Conservation (phyloP, 1,284 basidiomycete species). For the Trichosporon ovoides region DNA sequence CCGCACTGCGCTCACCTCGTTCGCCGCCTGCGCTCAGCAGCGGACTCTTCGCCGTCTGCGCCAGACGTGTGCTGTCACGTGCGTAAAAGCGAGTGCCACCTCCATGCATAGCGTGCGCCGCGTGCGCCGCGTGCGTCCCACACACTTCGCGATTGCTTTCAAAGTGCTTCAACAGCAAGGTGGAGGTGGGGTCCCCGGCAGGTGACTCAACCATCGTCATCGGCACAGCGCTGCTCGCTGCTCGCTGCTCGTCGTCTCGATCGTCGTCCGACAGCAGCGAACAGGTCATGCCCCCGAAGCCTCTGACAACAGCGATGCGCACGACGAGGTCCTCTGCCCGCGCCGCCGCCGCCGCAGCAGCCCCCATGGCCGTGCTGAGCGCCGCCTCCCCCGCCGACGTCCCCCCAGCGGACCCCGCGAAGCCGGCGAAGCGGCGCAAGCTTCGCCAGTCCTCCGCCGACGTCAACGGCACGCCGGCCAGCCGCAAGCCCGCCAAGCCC, state of each 20-base stretch:
- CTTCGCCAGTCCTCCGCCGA: not conserved
- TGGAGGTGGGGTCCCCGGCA: not conserved
- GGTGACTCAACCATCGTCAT: constrained; percentile 1
- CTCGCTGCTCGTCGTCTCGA: too few species aligned
- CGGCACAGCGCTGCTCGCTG: not conserved
- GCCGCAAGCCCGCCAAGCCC: not conserved
- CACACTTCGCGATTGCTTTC: too few species aligned
- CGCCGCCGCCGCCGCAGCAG: not conserved
- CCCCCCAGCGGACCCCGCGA: not conserved
- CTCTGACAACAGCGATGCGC: not conserved
- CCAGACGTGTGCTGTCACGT: too few species aligned
- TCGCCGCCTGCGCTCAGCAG: too few species aligned
- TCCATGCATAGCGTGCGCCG: too few species aligned
- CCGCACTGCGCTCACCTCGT: too few species aligned
- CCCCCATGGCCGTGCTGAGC: not conserved
- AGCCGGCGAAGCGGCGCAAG: constrained; percentile 4
- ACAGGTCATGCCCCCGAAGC: not conserved
- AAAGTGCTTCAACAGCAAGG: too few species aligned
- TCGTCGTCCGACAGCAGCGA: not conserved
- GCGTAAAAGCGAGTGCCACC: too few species aligned
- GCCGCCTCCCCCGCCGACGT: not conserved
- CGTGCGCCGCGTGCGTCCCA: too few species aligned
- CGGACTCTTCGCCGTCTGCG: too few species aligned
- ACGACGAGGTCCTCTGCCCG: not conserved
- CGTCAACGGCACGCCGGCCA: not conserved